Evolutionary conservation across 441 rosid species (phyloP), one percentile per base, ranked within the genome.

Genomic region (Syzygium syzygioides): DNA sequence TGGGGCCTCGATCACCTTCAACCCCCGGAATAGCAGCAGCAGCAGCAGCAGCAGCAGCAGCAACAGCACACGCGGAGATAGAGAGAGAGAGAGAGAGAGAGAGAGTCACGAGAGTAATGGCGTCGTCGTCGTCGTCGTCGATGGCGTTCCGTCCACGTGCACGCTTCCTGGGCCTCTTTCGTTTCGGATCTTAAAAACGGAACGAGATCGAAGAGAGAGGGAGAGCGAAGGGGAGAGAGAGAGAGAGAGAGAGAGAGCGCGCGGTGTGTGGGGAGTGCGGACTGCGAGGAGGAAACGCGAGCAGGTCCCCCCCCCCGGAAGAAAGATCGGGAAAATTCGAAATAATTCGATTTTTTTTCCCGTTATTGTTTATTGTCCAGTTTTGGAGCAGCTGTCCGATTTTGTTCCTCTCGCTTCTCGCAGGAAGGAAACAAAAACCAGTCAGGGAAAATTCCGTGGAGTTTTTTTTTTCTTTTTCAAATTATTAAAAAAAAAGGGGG

Each of bases 101-200:
- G 86, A 87, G 50, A 52, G 87, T 85, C 91, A 87, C 91, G 89
- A 89, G 91, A 88, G 59, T 55, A 57, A 20, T 45, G 52, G 83
- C 83, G 83, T 76, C 83, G 52, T 23, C 19, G 48, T 53, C 83
- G 83, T 76, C 83, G 52, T 23, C 19, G 48, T 53, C 17, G 41
- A 41, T 76, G 53, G 52, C 83, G 2, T 23, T 23, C 83, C 83
- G 50, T 23, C 83, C 52, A 45, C 48, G 48, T n/a, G 14, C n/a
- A 41, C 23, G 53, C n/a, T 41, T 41, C 83, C 48, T 7, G 53
- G 17, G 3, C n/a, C 12, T 76, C 41, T 23, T 76, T 4, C 48
- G 14, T 19, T 12, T 41, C 83, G 25, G 83, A 76, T 76, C 83
- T 76, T 76, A 23, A 18, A 60, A 32, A 66, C 76, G 37, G 30